phyloP scores from a whole-genome alignment of 352 stramenopile species.

The Phytophthora ramorum region DNA sequence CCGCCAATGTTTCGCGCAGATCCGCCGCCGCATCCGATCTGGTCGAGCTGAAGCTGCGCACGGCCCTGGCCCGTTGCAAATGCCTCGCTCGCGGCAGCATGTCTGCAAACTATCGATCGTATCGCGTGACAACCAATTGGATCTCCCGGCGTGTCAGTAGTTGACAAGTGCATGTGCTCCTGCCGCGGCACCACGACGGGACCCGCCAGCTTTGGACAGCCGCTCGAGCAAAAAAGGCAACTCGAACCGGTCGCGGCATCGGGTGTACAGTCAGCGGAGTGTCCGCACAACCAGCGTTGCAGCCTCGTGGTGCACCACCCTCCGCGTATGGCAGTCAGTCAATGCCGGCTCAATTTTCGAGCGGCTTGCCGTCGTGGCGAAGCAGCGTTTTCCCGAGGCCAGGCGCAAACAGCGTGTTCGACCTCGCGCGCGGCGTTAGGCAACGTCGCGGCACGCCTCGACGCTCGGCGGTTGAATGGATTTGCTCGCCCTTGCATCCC shows the following conservation, averaged over 20 bases:
- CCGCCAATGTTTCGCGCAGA: neutral
- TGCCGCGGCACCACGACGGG: constrained; percentile 17
- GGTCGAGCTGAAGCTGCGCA: neutral
- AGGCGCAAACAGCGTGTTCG: constrained; percentile 5
- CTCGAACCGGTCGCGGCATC: neutral
- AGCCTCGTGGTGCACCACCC: constrained; percentile 7
- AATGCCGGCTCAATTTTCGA: constrained; percentile 2
- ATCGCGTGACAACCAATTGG: constrained; percentile 19
- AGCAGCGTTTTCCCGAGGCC: constrained; percentile 2
- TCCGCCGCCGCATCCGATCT: neutral
- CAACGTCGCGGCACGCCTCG: neutral
- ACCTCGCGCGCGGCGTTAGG: neutral
- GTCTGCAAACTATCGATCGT: too few species aligned
- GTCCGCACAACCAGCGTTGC: neutral
- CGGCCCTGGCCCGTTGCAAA: constrained; percentile 4
- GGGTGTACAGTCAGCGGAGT: neutral
- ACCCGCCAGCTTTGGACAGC: constrained; percentile 16
- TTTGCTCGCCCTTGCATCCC: neutral
- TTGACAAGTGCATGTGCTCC: constrained; percentile 4
- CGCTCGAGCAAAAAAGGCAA: constrained; percentile 8
- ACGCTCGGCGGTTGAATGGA: neutral
- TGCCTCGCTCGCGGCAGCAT: neutral
- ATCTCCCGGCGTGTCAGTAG: constrained; percentile 20
- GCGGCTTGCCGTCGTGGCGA: neutral
- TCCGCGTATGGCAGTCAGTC: constrained; percentile 18